Evolutionary conservation across 2,329 filamentous ascomycete genomes (phyloP).

Genomic region (Aureobasidium mangrovei): DNA sequence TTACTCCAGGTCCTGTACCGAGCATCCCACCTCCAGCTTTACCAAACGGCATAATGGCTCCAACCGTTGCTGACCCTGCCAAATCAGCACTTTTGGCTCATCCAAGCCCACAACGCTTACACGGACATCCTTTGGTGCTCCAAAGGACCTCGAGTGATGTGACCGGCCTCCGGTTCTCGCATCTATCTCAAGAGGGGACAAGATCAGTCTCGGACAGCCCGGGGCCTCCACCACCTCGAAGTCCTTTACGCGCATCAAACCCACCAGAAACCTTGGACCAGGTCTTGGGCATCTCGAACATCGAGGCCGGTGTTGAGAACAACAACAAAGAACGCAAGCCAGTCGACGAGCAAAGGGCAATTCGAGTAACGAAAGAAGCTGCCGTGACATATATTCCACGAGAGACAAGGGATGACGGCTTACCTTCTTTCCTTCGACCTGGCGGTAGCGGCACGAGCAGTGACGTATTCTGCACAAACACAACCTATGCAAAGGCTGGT

Average conservation of each 20-base stretch:
- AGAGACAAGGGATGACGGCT: conserved; percentile 2
- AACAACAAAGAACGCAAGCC: neutral
- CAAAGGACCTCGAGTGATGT: conserved; percentile 26
- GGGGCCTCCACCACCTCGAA: conserved; percentile 28
- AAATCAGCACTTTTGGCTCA: neutral
- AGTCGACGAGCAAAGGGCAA: neutral
- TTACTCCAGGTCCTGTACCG: conserved; percentile 18
- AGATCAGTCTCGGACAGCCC: conserved; percentile 25
- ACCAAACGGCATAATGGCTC: neutral
- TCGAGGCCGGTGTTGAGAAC: neutral
- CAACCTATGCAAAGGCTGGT: conserved; percentile 4
- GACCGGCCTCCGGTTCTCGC: conserved; percentile 18
- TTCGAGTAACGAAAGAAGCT: conserved; percentile 9
- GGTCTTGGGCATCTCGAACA: conserved; percentile 1
- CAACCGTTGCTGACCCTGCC: neutral
- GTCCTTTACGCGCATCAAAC: conserved; percentile 22
- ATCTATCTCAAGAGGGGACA: neutral
- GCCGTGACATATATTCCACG: conserved; percentile 1
- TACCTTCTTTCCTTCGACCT: neutral
- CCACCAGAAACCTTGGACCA: conserved; percentile 8
- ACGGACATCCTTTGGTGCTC: conserved; percentile 24
- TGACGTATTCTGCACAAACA: conserved; percentile 13
- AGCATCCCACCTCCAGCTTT: conserved; percentile 19
- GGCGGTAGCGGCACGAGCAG: conserved; percentile 6
- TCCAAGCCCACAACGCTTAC: conserved; percentile 21